Base-by-base conservation (phyloP, 2,329 filamentous ascomycete species). In the Aphanocladium album region DNA sequence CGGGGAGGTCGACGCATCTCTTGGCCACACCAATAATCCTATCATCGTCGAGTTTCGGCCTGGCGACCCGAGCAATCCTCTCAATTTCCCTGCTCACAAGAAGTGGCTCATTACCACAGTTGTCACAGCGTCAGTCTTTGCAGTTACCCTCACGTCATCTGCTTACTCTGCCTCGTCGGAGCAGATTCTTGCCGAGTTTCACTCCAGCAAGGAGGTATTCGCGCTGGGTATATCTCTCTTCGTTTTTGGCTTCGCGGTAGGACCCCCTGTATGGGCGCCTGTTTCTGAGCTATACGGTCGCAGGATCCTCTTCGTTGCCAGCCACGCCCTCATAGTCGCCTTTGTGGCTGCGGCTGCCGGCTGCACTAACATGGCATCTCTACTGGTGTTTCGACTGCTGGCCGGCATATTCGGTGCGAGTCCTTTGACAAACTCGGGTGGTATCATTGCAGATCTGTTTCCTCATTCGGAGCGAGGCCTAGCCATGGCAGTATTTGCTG, bases 311-410 rank as follows among this genome's bases (percentile, higher is more conserved):
- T 86, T 87, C 67, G 76, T 83, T 66, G 70, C 73, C 54, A 85
- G 83, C 1, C 86, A 87, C 65, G 71, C 76, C 37, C 76, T 77
- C 30, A 79, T 89, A 57, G 81, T 81, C 4, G 79, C 79, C 2
- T 89, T 89, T 73, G 87, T 83, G 67, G 83, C 80, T 41, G 86
- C 79, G 7, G 79, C 78, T 25, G 81, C 83, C 1, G 84, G 82
- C 2, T 75, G 81, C 1, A 72, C 81, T 63, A 86, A 83, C 66
- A 83, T 86, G 45, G 72, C 76, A 62, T 81, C 82, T 0, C 74
- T 90, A 1, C 72, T 89, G 25, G 78, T 88, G 37, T 76, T 88
- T 43, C 82, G 74, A 35, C 89, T 89, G 73, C 82, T 89, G 57
- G 82, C 81, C n/a, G 84, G 84, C 30, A 71, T 80, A 3, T 86